Evolutionary conservation across 2,329 filamentous ascomycete genomes (phyloP), one percentile per base, ranked within the genome.

Genomic region (Domatiomyces globalis): DNA sequence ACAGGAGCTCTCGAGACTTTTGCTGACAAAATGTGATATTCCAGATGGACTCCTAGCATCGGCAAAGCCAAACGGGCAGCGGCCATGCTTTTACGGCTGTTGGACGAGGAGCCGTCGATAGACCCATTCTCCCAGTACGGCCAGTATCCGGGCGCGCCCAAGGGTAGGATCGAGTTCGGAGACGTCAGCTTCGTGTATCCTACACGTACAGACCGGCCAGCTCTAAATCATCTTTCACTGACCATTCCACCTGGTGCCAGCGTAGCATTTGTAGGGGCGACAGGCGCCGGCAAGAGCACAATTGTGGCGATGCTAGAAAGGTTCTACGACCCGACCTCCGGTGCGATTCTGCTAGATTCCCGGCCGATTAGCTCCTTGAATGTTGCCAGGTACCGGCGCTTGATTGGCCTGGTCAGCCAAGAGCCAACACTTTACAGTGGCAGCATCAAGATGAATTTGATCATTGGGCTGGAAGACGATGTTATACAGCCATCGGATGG

Each of bases 241-340:
- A 71, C 70, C 1, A 75, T 84, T 33, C 56, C 51, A 7, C 60
- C 65, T 0, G 66, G 66, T 2, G 54, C 66, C n/a, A 54, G 50
- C 20, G 22, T 43, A 65, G 92, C 90, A 0, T 76, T 96, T 1
- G 90, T 96, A 7, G 92, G 90, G 9, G 84, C 88, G 0, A 89
- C 84, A 47, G 90, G 92, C 2, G 94, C 88, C 62, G 90, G 92
- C 52, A 96, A 98, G 72, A 87, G 81, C 46, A 96, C 90, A 0
- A 90, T 88, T 0, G 94, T 96, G 63, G 84, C 86, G 4, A 75
- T 96, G 2, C 73, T 96, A 18, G 89, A 96, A 66, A 83, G 90
- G 27, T 95, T 95, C 72, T 96, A 96, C 64, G 87, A 95, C 60
- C 85, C 87, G 0, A 74, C 89, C 0, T 75, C 78, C 0, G 90